Evolutionary conservation across 306 rosid genomes (phyloP).

Genomic region (Lathyrus oleraceus): DNA sequence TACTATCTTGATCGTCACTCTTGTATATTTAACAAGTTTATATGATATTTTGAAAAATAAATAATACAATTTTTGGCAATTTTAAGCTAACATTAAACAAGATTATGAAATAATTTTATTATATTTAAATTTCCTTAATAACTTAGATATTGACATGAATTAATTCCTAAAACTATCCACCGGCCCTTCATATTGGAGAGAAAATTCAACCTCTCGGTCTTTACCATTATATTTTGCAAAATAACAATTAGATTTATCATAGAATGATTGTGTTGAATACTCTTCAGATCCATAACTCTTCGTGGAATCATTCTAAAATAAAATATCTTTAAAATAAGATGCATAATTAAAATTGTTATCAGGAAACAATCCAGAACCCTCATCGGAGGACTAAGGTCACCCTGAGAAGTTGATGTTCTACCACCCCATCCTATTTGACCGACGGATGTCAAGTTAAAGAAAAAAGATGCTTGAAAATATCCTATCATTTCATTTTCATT

Average conservation of each 20-base stretch:
- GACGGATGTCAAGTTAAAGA: not conserved
- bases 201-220: rapidly evolving
- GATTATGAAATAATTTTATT: too few relatives aligned
- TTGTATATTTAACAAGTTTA: too few relatives aligned
- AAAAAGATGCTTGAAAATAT: slow-evolving; percentile 22
- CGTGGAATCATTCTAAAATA: not conserved
- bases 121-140: not conserved
- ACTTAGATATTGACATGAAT: not conserved
- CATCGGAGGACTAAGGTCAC: not conserved
- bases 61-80: too few relatives aligned
- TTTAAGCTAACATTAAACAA: too few relatives aligned
- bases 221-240: not conserved
- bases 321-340: not conserved
- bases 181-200: slow-evolving; percentile 6
- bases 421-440: slow-evolving; percentile 29
- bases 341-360: rapidly evolving
- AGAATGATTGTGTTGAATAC: rapidly evolving
- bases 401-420: not conserved
- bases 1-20: too few relatives aligned
- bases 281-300: not conserved
- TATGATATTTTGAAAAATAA: too few relatives aligned
- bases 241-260: not conserved
- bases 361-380: slow-evolving; percentile 15
- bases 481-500: rapidly evolving
- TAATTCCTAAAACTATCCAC: not conserved